These are phyloP conservation scores for Naumovozyma castellii DNA, from an alignment of 805 yeast genomes.

Conservation along the genomic window DNA sequence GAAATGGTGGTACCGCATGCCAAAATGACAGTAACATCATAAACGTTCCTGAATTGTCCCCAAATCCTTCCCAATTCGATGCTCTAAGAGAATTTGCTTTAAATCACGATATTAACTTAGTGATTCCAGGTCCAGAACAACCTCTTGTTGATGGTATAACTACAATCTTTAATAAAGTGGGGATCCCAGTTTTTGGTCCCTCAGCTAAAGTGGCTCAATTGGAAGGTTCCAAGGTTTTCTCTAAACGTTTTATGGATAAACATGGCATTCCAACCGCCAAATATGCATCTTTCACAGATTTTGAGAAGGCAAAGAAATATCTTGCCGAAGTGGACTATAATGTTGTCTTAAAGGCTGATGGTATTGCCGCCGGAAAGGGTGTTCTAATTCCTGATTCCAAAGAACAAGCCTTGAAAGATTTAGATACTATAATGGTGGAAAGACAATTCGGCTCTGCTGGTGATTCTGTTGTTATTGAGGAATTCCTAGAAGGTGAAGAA, in stretches of 20 bases:
- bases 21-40: slow-evolving; percentile 42
- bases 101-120: slow-evolving; percentile 56
- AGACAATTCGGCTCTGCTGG: slow-evolving; percentile 90
- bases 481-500: slow-evolving; percentile 93
- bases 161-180: slow-evolving; percentile 60
- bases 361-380: slow-evolving; percentile 98
- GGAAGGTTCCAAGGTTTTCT: slow-evolving; percentile 95
- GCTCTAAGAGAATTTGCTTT: slow-evolving; percentile 65
- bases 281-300: slow-evolving; percentile 72
- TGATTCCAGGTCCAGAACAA: slow-evolving; percentile 98
- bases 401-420: slow-evolving; percentile 76
- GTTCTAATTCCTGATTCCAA: slow-evolving; percentile 81
- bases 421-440: slow-evolving; percentile 81
- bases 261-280: slow-evolving; percentile 92
- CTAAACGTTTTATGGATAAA: slow-evolving; percentile 86
- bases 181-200: slow-evolving; percentile 98
- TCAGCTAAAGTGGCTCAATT: slow-evolving; percentile 76
- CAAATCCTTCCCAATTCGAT: slow-evolving; percentile 58
- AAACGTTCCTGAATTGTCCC: slow-evolving; percentile 56
- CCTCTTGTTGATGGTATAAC: slow-evolving; percentile 93
- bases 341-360: slow-evolving; percentile 92
- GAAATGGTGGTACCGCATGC: slow-evolving; percentile 82
- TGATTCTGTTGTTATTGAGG: slow-evolving; percentile 90
- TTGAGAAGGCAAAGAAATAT: slow-evolving; percentile 64
- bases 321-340: slow-evolving; percentile 56